These are phyloP conservation scores for Hanseniaspora nectarophila DNA, from an alignment of 805 yeast species.

Conservation along the genomic window DNA sequence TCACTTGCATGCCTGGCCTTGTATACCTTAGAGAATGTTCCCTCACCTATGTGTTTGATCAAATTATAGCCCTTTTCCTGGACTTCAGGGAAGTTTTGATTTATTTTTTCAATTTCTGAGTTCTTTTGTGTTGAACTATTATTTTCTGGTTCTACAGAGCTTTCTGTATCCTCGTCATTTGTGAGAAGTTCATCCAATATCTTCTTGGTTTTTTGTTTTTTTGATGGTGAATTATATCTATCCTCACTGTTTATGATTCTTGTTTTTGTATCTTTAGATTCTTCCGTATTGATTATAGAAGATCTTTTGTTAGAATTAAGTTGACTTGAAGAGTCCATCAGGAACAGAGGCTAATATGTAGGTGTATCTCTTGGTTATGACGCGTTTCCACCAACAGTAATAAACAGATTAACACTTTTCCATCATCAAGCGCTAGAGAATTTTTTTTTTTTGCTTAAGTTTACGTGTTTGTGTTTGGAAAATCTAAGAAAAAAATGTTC, in stretches of 20 bases:
- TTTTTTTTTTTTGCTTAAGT: background rate
- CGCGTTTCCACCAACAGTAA: background rate
- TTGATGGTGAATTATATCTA: conserved; percentile 14
- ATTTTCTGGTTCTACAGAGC: conserved; percentile 30
- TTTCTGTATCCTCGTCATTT: background rate
- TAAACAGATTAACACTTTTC: background rate
- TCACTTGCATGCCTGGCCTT: conserved; percentile 23
- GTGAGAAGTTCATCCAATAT: background rate
- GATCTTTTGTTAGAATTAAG: background rate
- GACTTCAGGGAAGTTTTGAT: conserved; percentile 43
- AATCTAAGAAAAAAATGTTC: no score
- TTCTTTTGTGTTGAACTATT: conserved; percentile 26
- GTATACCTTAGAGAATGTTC: conserved; percentile 83
- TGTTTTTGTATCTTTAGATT: background rate
- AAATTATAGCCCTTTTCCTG: conserved; percentile 25
- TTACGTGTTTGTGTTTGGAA: background rate
- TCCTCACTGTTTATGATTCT: conserved; percentile 11
- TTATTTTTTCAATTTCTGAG: conserved; percentile 42
- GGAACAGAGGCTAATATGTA: no score
- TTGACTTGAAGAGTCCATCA: background rate
- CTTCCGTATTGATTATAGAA: background rate
- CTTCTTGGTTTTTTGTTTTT: conserved; percentile 12
- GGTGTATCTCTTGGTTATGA: no score
- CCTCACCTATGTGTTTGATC: conserved; percentile 52
- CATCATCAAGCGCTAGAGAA: background rate